These are phyloP conservation scores for Sanghuangporus sanghuang DNA, from an alignment of 1,284 basidiomycete species.

Conservation along the genomic window DNA sequence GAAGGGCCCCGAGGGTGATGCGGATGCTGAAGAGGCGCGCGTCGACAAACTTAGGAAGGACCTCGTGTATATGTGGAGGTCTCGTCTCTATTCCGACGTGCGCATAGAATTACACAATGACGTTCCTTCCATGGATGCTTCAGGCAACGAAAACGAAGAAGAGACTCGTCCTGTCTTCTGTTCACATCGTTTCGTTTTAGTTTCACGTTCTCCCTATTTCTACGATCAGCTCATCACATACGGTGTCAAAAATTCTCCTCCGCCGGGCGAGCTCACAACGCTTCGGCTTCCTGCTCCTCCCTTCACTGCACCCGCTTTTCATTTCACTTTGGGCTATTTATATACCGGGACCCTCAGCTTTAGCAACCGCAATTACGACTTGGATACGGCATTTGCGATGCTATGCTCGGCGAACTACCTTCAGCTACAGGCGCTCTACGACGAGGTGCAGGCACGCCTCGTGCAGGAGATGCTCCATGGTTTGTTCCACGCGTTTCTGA, in stretches of 20 bases:
- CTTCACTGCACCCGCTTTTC: slow-evolving; percentile 90
- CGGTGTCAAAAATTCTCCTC: slow-evolving; percentile 34
- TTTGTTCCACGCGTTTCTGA: slow-evolving; percentile 75
- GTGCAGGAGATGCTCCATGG: slow-evolving; percentile 87
- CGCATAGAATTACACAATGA: slow-evolving; percentile 70
- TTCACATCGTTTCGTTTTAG: slow-evolving; percentile 89
- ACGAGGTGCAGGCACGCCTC: slow-evolving; percentile 78
- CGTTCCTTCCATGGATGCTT: slow-evolving; percentile 39
- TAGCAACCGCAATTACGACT: slow-evolving; percentile 89
- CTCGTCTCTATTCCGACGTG: slow-evolving; percentile 87
- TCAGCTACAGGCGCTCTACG: slow-evolving; percentile 66
- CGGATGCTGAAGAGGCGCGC: slow-evolving; percentile 62
- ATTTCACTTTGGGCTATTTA: slow-evolving; percentile 91
- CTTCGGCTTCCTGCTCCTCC: slow-evolving; percentile 85
- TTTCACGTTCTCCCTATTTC: slow-evolving; percentile 88
- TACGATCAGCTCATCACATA: slow-evolving; percentile 62
- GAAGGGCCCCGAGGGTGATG: slow-evolving; percentile 57
- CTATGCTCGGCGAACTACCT: slow-evolving; percentile 84
- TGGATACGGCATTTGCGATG: slow-evolving; percentile 88
- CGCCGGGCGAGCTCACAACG: slow-evolving; percentile 42
- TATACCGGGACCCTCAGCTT: slow-evolving; percentile 94
- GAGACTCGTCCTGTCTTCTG: slow-evolving; percentile 79
- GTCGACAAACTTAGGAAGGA: slow-evolving; percentile 87
- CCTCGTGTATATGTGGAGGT: slow-evolving; percentile 94
- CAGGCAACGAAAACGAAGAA: slow-evolving; percentile 43